Percentiles rank a stretch among this genome's conserved stretches.
These are phyloP conservation scores for Nakazawaea ishiwadae DNA, from an alignment of 805 yeast genomes.

Conservation along the genomic window DNA sequence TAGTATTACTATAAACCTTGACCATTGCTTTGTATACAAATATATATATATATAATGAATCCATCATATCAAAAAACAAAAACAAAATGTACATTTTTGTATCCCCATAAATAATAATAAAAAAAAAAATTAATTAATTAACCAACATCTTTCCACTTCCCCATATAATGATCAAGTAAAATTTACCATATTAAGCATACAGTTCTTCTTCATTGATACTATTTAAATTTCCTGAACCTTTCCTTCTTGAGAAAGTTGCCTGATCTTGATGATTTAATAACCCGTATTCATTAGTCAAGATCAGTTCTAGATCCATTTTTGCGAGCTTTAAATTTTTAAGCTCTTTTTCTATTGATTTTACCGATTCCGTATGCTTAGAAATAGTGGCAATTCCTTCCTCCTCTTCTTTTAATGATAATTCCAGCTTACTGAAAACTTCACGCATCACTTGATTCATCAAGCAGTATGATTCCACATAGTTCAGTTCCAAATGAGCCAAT, in stretches of 20 bases:
- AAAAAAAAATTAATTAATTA: no score
- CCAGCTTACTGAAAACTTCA: constrained; percentile 12
- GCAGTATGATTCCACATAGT: constrained; percentile 6
- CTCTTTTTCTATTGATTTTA: constrained; percentile 11
- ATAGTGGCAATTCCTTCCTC: constrained; percentile 14
- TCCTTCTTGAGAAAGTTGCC: neutral
- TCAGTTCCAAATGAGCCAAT: neutral
- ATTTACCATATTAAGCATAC: no score
- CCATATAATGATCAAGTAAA: no score
- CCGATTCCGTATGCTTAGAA: constrained; percentile 8
- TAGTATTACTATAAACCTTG: no score
- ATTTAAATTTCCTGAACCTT: constrained; percentile 2
- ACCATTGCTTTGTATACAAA: no score
- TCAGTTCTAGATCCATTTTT: constrained; percentile 1
- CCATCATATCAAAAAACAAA: no score
- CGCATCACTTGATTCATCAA: constrained; percentile 7
- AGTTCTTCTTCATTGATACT: constrained; percentile 9
- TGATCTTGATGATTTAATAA: constrained; percentile 1
- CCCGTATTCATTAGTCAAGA: neutral
- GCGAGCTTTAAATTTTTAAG: constrained; percentile 1
- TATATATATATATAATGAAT: no score
- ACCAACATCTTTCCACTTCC: no score
- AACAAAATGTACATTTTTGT: no score
- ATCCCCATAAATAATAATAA: no score
- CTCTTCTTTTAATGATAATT: constrained; percentile 14